Percentiles rank a stretch among this genome's conserved stretches.
Conservation (phyloP, 441 rosid genomes). For the Sinapis alba region DNA sequence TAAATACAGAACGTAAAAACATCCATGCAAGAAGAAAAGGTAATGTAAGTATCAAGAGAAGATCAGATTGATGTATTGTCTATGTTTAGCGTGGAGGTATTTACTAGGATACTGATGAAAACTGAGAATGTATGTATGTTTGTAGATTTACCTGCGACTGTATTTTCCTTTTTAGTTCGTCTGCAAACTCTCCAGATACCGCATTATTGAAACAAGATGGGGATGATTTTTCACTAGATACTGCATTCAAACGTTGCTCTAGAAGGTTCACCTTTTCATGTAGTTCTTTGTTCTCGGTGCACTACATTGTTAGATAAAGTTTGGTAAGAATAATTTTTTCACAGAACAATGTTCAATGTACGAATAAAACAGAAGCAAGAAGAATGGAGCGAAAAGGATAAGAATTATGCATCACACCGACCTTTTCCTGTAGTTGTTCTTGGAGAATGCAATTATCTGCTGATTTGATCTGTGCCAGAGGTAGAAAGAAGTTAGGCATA, state of each 20-base stretch:
- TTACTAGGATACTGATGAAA: constrained; percentile 4
- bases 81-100: constrained; percentile 4
- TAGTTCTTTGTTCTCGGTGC: constrained; percentile 78
- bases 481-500: constrained; percentile 35
- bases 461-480: constrained; percentile 72
- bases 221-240: constrained; percentile 46
- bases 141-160: constrained; percentile 66
- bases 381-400: background rate
- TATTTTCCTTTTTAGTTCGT: constrained; percentile 70
- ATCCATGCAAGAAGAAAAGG: constrained; percentile 30
- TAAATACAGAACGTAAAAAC: constrained; percentile 19
- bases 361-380: constrained; percentile 6
- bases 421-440: constrained; percentile 93
- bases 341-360: constrained; percentile 1
- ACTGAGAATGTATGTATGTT: background rate
- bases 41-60: background rate
- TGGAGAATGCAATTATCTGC: constrained; percentile 97
- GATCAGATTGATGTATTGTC: background rate
- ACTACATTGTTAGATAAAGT: constrained; percentile 46
- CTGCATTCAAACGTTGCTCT: constrained; percentile 69
- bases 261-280: constrained; percentile 65
- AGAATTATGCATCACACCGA: constrained; percentile 27
- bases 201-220: constrained; percentile 42
- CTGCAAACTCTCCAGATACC: constrained; percentile 50
- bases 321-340: constrained; percentile 22